These are phyloP conservation scores for Mucor mucedo DNA, from an alignment of 371 early-diverging fungal genomes.

Conservation along the genomic window DNA sequence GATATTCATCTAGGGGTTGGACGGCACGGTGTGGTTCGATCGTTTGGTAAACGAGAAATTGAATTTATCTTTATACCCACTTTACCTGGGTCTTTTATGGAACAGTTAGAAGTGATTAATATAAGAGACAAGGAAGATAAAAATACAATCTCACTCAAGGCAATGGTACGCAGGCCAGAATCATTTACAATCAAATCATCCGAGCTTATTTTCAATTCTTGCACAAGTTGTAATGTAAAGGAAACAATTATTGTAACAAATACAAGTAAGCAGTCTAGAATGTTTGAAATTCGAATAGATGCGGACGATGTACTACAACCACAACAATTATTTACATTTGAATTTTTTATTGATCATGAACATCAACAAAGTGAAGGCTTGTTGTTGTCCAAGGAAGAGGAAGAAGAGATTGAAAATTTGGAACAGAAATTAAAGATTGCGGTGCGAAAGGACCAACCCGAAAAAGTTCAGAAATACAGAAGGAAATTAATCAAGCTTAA, in stretches of 20 bases:
- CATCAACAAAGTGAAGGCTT: slow-evolving; percentile 23
- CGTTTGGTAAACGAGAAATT: slow-evolving; percentile 89
- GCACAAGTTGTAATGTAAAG: slow-evolving; percentile 36
- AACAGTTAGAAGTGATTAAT: slow-evolving; percentile 87
- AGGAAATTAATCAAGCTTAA: slow-evolving; percentile 68
- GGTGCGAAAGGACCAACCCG: slow-evolving; percentile 80
- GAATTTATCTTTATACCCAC: slow-evolving; percentile 91
- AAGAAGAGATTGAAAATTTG: slow-evolving; percentile 92
- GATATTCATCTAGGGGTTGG: slow-evolving; percentile 79
- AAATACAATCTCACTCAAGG: slow-evolving; percentile 83
- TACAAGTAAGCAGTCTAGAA: slow-evolving; percentile 75
- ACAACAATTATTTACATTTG: slow-evolving; percentile 50
- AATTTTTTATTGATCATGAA: slow-evolving; percentile 21
- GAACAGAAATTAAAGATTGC: slow-evolving; percentile 98
- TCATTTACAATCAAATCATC: slow-evolving; percentile 71
- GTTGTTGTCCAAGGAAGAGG: slow-evolving; percentile 74
- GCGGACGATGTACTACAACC: not conserved
- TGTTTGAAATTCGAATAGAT: slow-evolving; percentile 79
- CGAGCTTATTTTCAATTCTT: not conserved
- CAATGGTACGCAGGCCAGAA: slow-evolving; percentile 84
- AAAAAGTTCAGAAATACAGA: slow-evolving; percentile 84
- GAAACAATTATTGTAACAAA: slow-evolving; percentile 73
- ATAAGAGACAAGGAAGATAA: slow-evolving; percentile 84
- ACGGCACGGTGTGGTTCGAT: slow-evolving; percentile 86
- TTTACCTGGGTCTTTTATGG: slow-evolving; percentile 84